phyloP scores from a whole-genome alignment of 1,284 basidiomycete genomes.

The Crucibulum parvulum region DNA sequence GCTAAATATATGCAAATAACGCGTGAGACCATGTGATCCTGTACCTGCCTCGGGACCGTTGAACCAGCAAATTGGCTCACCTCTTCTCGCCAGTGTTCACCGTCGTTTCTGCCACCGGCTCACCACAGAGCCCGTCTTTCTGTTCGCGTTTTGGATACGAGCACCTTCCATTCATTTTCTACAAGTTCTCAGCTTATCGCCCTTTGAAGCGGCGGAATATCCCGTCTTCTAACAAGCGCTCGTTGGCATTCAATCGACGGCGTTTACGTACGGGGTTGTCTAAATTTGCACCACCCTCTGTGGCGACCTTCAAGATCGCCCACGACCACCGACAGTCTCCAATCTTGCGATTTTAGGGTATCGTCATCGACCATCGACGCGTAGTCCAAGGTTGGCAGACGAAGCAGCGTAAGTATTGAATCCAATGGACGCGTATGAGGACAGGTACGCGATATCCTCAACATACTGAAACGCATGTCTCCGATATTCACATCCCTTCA shows the following conservation, averaged over 20 bases:
- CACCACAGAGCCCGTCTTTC: no score
- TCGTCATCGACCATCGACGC: background rate
- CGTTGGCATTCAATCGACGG: background rate
- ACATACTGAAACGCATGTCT: background rate
- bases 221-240: background rate
- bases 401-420: background rate
- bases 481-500: conserved; percentile 4
- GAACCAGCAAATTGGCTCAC: no score
- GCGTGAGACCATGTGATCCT: no score
- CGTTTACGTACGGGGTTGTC: background rate
- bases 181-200: background rate
- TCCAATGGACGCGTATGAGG: conserved; percentile 17
- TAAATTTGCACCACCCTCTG: background rate
- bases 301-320: no score
- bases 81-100: no score
- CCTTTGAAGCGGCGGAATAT: background rate
- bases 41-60: no score
- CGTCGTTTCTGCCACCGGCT: no score
- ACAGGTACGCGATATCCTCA: conserved; percentile 12
- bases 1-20: no score
- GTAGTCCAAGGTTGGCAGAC: background rate
- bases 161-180: background rate
- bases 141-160: no score
- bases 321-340: no score
- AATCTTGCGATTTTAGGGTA: no score